Conservation (phyloP, 169 alveolate genomes). For the Plasmodium gaboni region DNA sequence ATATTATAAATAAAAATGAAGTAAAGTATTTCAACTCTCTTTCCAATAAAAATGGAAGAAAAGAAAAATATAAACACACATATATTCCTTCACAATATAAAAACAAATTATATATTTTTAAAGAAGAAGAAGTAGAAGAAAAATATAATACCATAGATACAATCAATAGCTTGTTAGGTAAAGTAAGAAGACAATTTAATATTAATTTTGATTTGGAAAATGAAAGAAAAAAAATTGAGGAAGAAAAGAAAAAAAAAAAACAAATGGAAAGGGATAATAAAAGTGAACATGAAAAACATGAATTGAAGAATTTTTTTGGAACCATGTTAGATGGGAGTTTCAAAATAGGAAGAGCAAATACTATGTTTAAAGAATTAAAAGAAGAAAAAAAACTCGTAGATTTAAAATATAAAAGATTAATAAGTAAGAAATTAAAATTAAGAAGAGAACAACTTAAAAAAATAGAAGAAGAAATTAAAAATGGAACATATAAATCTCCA, state of each 20-base stretch:
- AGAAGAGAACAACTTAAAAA: constrained; percentile 54
- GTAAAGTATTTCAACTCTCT: constrained; percentile 1
- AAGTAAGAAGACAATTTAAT: constrained; percentile 59
- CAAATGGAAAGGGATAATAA: constrained; percentile 3
- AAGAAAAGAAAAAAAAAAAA: constrained; percentile 17
- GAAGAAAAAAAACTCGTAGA: constrained; percentile 65
- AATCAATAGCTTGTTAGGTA: constrained; percentile 69
- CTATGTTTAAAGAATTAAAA: constrained; percentile 67
- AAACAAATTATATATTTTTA: constrained; percentile 35
- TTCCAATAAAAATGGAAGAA: constrained; percentile 4
- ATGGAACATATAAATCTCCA: constrained; percentile 80
- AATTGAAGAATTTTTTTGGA: constrained; percentile 41
- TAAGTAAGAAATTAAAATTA: constrained; percentile 36
- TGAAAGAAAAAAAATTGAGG: neutral
- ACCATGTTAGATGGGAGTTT: constrained; percentile 69
- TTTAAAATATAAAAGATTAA: constrained; percentile 29
- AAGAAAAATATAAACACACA: constrained; percentile 18
- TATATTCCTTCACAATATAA: neutral
- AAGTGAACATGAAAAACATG: constrained; percentile 7
- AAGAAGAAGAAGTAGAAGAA: constrained; percentile 75
- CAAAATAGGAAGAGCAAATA: constrained; percentile 74
- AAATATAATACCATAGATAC: constrained; percentile 63
- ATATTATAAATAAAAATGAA: constrained; percentile 12
- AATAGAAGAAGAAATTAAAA: constrained; percentile 56
- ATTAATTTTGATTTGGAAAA: constrained; percentile 22